These are phyloP conservation scores for Dalbergia cochinchinensis DNA, from an alignment of 306 rosid genomes.

Conservation along the genomic window DNA sequence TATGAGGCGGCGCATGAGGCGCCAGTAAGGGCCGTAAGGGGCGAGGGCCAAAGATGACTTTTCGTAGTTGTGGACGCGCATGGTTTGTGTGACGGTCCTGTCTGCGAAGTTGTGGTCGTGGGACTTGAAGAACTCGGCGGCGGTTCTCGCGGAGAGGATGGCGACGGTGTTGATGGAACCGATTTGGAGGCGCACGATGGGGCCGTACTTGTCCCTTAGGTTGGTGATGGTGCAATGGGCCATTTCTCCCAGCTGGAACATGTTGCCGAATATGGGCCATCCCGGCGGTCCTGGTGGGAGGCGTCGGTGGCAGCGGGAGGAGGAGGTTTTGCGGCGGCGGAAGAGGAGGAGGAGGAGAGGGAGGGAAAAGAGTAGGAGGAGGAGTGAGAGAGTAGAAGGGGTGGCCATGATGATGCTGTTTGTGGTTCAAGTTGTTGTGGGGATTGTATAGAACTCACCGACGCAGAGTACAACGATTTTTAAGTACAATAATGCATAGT, in stretches of 20 bases:
- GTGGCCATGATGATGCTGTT: conserved; percentile 13
- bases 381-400: background rate
- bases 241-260: conserved; percentile 71
- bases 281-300: conserved; percentile 74
- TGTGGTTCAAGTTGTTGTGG: background rate
- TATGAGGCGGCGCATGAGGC: conserved; percentile 62
- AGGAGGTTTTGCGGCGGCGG: conserved; percentile 20
- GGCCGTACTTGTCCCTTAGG: conserved; percentile 53
- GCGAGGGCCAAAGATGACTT: conserved; percentile 67
- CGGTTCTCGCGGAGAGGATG: conserved; percentile 58
- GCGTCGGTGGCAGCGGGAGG: background rate
- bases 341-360: conserved; percentile 31
- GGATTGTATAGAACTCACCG: too few relatives aligned
- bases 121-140: conserved; percentile 60
- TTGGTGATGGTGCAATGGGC: conserved; percentile 62
- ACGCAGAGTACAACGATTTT: too few relatives aligned
- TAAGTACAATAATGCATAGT: too few relatives aligned
- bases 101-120: conserved; percentile 69
- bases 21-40: conserved; percentile 78
- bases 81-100: conserved; percentile 57
- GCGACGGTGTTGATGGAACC: conserved; percentile 70
- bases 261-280: conserved; percentile 77
- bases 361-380: conserved; percentile 33
- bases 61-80: conserved; percentile 61
- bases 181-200: conserved; percentile 64